phyloP scores from a whole-genome alignment of 768 basidiomycete genomes.

The Suillus americanus region DNA sequence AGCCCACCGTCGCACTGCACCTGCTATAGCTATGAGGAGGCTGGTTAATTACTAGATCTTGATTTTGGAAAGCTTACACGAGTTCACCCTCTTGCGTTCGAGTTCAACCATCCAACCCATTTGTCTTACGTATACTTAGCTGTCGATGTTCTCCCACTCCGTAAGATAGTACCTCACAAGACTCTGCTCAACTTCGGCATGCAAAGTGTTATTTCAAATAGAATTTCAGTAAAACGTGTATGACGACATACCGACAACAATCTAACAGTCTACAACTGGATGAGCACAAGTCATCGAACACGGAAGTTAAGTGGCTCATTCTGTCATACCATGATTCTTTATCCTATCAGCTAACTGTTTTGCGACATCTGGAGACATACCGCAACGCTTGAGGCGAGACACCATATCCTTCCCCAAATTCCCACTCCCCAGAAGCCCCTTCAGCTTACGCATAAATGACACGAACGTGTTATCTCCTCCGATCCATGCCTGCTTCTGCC shows the following conservation, averaged over 20 bases:
- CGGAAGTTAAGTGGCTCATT: not conserved
- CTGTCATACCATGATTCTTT: too few relatives aligned
- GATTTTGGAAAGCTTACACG: too few relatives aligned
- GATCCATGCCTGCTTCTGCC: not conserved
- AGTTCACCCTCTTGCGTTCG: too few relatives aligned
- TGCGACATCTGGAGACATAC: constrained; percentile 23
- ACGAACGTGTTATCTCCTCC: not conserved
- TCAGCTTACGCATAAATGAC: constrained; percentile 17
- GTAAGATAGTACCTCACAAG: too few relatives aligned
- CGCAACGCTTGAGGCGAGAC: constrained; percentile 25
- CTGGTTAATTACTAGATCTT: too few relatives aligned
- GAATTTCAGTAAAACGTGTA: not conserved
- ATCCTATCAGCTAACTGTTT: constrained; percentile 12
- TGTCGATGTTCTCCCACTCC: too few relatives aligned
- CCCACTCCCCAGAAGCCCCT: constrained; percentile 17
- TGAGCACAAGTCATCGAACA: not conserved
- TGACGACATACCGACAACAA: not conserved
- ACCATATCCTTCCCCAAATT: constrained; percentile 17
- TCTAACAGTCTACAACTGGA: not conserved
- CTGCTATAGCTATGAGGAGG: too few relatives aligned
- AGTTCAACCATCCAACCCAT: too few relatives aligned
- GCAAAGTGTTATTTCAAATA: not conserved
- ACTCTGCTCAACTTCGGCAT: not conserved
- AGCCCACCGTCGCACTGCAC: too few relatives aligned
- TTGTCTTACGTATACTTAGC: not conserved